Base-by-base conservation (phyloP, 768 basidiomycete genomes). In the Serendipita indica region DNA sequence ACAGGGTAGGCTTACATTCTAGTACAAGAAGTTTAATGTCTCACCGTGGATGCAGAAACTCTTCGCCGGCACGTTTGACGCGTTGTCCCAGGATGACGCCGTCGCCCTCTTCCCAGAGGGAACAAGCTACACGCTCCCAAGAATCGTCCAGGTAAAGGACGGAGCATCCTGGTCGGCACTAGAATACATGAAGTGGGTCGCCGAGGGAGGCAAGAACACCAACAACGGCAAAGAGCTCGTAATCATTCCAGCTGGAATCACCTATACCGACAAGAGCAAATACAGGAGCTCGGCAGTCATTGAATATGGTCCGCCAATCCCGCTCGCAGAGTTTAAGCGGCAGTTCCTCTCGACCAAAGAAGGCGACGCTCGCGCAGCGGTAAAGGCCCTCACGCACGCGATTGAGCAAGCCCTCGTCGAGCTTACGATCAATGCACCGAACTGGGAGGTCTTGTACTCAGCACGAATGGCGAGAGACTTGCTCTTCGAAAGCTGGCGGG, bases 181-280 rank as follows among this genome's bases (percentile, higher is more conserved):
- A 63, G 96, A 98, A 71, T 98, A 92, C 69, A 76, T 81, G 7
- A 84, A 86, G 65, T 92, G 89, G 80, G 74, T 80, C 34, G 72
- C 72, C 61, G 79, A 82, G 59, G 73, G 81, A 64, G 74, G 79
- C 27, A 74, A 74, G 61, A 68, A 69, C 57, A 62, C 58, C 28
- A 64, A 58, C 61, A 57, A 61, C 57, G 68, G 66, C 3, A 70
- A 76, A 63, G 76, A 78, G 22, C 77, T 87, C 3, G 72, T 77
- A 27, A 78, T 97, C 62, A 72, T 94, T 35, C 91, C 93, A 4
- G 81, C 83, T 20, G 82, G 88, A 3, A 91, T 99, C 62, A 89
- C 90, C 13, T 98, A 98, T 70, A 90, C 89, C 59, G 84, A 97
- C 73, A 98, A 99, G 71, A 81, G 86, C 33, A 94, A 93, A 73